Percentiles rank a stretch among this genome's conserved stretches.
These are phyloP conservation scores for Trypanosoma boissoni DNA, from an alignment of 208 protist species.

Conservation along the genomic window DNA sequence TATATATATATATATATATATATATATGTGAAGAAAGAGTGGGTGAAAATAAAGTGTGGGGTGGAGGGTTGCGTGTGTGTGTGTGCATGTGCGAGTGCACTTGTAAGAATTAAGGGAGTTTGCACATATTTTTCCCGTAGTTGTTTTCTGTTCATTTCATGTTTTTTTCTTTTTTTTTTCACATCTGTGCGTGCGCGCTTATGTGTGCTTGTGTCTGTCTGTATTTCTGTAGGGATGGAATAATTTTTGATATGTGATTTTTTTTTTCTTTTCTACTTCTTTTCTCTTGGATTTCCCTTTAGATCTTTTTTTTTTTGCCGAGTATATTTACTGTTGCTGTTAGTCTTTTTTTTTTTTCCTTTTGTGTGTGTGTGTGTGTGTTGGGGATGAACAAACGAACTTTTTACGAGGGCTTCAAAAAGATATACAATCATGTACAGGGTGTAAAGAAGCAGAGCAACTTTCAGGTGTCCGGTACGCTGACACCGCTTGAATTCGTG, in stretches of 20 bases:
- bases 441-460: conserved; percentile 47
- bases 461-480: conserved; percentile 50
- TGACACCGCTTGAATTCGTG: conserved; percentile 92
- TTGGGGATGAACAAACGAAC: conserved; percentile 26
- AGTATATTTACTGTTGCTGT: conserved; percentile 4
- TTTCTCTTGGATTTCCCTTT: neutral
- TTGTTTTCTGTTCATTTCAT: too few species aligned
- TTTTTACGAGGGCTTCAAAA: conserved; percentile 64
- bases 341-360: neutral
- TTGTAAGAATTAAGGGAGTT: too few species aligned
- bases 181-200: too few species aligned
- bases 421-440: conserved; percentile 43
- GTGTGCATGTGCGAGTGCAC: too few species aligned
- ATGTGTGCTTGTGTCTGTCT: too few species aligned
- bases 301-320: neutral
- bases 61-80: conserved; percentile 9
- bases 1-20: neutral
- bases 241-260: neutral
- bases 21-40: neutral
- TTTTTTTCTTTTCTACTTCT: conserved; percentile 1
- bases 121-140: too few species aligned
- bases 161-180: too few species aligned
- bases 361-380: neutral
- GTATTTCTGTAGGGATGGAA: too few species aligned
- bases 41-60: neutral